Evolutionary conservation across 2,329 filamentous ascomycete genomes (phyloP).

Genomic region (Diaporthe destruens): DNA sequence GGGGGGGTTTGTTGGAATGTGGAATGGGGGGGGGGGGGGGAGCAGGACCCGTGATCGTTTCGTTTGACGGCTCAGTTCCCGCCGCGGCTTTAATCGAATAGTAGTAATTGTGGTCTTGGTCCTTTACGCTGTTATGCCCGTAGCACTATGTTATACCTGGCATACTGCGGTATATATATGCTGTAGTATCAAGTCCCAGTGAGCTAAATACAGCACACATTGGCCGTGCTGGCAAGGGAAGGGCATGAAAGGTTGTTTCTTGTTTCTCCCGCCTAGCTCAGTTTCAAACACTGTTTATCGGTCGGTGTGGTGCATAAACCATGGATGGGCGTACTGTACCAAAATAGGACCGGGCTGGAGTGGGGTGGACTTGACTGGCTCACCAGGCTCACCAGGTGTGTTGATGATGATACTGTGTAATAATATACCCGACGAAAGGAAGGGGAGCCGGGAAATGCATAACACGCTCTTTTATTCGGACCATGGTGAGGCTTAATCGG

Average conservation of each 20-base stretch:
- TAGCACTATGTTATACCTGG: constrained; percentile 11
- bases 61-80: constrained; percentile 16
- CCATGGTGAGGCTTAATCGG: constrained; percentile 26
- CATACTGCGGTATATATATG: background rate
- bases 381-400: constrained; percentile 17
- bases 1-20: background rate
- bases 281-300: constrained; percentile 12
- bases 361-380: background rate
- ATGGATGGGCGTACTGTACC: background rate
- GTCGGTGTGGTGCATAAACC: constrained; percentile 20
- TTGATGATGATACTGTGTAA: no score
- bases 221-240: background rate
- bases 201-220: no score
- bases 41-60: constrained; percentile 20
- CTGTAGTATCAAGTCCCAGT: no score
- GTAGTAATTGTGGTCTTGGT: background rate
- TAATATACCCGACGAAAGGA: constrained; percentile 26
- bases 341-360: constrained; percentile 10
- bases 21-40: background rate
- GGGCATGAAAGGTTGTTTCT: constrained; percentile 9
- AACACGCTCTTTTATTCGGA: constrained; percentile 19
- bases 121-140: background rate
- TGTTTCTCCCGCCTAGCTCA: constrained; percentile 14
- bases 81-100: background rate
- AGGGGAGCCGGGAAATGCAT: constrained; percentile 30